phyloP scores from a whole-genome alignment of 2,329 filamentous ascomycete species.

The Fusarium zealandicum region DNA sequence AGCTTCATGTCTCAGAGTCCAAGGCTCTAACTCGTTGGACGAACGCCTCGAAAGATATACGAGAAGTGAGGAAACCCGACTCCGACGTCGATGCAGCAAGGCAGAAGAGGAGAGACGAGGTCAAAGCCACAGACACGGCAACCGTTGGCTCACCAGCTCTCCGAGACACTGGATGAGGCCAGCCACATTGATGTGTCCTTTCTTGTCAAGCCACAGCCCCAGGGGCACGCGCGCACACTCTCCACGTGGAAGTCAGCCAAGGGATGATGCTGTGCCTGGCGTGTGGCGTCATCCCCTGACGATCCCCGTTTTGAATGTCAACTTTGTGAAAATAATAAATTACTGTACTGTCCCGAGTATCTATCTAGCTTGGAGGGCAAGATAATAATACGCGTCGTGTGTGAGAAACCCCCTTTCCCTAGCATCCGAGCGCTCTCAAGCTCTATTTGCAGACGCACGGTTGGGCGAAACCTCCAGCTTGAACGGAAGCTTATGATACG shows the following conservation, averaged over 20 bases:
- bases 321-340: slow-evolving; percentile 24
- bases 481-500: slow-evolving; percentile 11
- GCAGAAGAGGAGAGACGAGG: slow-evolving; percentile 15
- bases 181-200: slow-evolving; percentile 17
- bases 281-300: slow-evolving; percentile 36
- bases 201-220: slow-evolving; percentile 29
- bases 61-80: background rate
- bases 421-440: slow-evolving; percentile 18
- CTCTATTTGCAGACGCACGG: slow-evolving; percentile 32
- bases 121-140: slow-evolving; percentile 22
- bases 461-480: slow-evolving; percentile 25
- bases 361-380: slow-evolving; percentile 10
- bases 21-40: background rate
- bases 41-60: background rate
- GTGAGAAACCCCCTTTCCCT: slow-evolving; percentile 23
- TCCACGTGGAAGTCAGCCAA: slow-evolving; percentile 29
- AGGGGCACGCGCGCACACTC: slow-evolving; percentile 17
- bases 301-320: slow-evolving; percentile 31
- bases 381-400: slow-evolving; percentile 26
- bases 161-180: slow-evolving; percentile 10
- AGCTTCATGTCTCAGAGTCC: slow-evolving; percentile 18
- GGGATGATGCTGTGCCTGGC: slow-evolving; percentile 21
- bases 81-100: slow-evolving; percentile 7
- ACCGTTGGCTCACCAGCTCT: slow-evolving; percentile 7
- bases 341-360: slow-evolving; percentile 20